phyloP scores from a whole-genome alignment of 176 grass and related monocot species.

The Bromus sterilis region DNA sequence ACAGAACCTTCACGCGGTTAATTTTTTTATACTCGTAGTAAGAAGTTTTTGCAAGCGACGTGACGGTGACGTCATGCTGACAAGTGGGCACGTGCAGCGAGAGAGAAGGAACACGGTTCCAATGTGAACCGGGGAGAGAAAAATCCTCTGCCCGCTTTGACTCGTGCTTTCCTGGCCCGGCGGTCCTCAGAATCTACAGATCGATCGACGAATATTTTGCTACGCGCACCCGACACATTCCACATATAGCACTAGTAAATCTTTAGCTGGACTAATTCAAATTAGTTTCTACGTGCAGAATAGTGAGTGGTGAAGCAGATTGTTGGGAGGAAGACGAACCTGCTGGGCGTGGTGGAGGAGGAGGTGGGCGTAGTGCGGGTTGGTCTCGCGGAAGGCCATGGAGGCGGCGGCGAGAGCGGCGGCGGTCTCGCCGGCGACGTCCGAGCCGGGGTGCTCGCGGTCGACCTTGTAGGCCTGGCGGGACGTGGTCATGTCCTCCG shows the following conservation, averaged over 20 bases:
- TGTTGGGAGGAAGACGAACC: conserved; percentile 22
- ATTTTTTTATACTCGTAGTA: neutral
- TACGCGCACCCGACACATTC: neutral
- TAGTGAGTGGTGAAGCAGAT: neutral
- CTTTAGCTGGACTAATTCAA: neutral
- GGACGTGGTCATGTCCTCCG: conserved; percentile 94
- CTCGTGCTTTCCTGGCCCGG: neutral
- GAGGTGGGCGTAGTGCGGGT: conserved; percentile 68
- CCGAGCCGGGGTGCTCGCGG: conserved; percentile 45
- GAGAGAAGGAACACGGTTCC: neutral
- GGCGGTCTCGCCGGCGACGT: conserved; percentile 75
- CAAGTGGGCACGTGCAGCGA: conserved; percentile 25
- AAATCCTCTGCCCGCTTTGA: neutral
- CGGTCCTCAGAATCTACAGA: neutral
- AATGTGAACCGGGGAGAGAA: neutral
- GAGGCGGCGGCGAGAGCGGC: conserved; percentile 72
- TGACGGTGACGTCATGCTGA: neutral
- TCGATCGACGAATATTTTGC: no score
- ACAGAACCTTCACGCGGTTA: neutral
- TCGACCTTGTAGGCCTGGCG: conserved; percentile 78
- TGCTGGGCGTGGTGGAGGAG: conserved; percentile 62
- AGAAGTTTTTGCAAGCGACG: neutral
- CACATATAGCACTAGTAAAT: neutral
- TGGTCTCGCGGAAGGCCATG: conserved; percentile 37
- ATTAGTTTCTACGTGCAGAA: neutral